These are phyloP conservation scores for Boletus eberwhitei DNA, from an alignment of 768 basidiomycete genomes.

Conservation along the genomic window DNA sequence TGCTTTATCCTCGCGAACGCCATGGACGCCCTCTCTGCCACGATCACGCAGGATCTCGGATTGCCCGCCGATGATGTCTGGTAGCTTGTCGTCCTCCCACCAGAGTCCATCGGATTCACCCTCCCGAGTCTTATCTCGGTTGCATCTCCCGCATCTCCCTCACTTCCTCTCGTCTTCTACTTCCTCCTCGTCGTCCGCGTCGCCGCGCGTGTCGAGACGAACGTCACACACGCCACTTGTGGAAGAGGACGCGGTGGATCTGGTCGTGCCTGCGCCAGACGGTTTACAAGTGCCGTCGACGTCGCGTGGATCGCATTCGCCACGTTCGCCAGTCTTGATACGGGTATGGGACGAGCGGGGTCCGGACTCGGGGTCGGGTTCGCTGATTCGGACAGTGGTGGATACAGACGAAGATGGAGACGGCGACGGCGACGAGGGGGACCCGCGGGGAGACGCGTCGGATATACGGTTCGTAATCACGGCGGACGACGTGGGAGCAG, in stretches of 20 bases:
- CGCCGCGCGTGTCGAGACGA: conserved; percentile 5
- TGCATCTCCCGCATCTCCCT: conserved; percentile 8
- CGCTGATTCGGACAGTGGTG: neutral
- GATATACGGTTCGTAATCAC: conserved; percentile 4
- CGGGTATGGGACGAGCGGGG: conserved; percentile 25
- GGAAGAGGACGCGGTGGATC: conserved; percentile 76
- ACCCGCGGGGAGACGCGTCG: too few species aligned
- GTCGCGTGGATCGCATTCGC: conserved; percentile 12
- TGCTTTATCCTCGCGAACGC: neutral
- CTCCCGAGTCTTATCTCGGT: conserved; percentile 1
- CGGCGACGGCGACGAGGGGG: neutral
- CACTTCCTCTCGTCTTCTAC: conserved; percentile 3
- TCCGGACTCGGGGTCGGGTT: neutral
- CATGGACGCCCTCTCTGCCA: conserved; percentile 10
- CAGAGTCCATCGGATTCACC: conserved; percentile 4
- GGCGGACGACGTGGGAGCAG: neutral
- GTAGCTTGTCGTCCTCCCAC: conserved; percentile 10
- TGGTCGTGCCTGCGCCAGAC: conserved; percentile 51
- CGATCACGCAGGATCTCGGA: conserved; percentile 4
- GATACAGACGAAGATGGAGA: neutral
- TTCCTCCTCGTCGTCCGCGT: neutral
- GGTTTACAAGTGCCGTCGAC: conserved; percentile 14
- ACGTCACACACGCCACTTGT: conserved; percentile 18
- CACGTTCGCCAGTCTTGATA: conserved; percentile 20
- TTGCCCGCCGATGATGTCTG: conserved; percentile 5